Evolutionary conservation across 169 alveolate genomes (phyloP).

Genomic region (Cryptosporidium baileyi): DNA sequence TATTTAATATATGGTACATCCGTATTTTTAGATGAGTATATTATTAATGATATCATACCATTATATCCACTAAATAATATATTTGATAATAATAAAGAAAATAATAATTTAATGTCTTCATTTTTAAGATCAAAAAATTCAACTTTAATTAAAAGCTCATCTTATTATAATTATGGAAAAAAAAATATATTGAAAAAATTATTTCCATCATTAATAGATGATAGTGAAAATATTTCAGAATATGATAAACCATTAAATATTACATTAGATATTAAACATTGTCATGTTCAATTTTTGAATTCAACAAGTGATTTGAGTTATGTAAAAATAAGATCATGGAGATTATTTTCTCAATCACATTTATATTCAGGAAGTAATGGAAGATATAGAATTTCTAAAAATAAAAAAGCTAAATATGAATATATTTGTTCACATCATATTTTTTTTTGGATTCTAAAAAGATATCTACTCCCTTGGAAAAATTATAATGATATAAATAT

Average conservation of each 20-base stretch:
- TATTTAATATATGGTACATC: not conserved
- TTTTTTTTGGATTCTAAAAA: slow-evolving; percentile 12
- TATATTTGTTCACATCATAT: slow-evolving; percentile 10
- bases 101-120: not conserved
- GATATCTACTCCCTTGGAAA: slow-evolving; percentile 38
- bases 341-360: slow-evolving; percentile 39
- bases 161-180: not conserved
- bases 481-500: not conserved
- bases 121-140: slow-evolving; percentile 11
- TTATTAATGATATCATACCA: slow-evolving; percentile 41
- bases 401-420: slow-evolving; percentile 5
- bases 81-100: not conserved
- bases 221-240: not conserved
- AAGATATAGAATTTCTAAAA: slow-evolving; percentile 18
- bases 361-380: slow-evolving; percentile 24
- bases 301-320: slow-evolving; percentile 25
- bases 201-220: not conserved
- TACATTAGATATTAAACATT: slow-evolving; percentile 25
- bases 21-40: slow-evolving; percentile 10
- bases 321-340: slow-evolving; percentile 43
- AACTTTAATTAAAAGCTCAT: not conserved
- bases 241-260: slow-evolving; percentile 7
- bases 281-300: slow-evolving; percentile 43
- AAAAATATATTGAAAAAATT: not conserved
- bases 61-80: not conserved